Conservation (phyloP, 176 grass and related monocot species). For the Ensete glaucum region DNA sequence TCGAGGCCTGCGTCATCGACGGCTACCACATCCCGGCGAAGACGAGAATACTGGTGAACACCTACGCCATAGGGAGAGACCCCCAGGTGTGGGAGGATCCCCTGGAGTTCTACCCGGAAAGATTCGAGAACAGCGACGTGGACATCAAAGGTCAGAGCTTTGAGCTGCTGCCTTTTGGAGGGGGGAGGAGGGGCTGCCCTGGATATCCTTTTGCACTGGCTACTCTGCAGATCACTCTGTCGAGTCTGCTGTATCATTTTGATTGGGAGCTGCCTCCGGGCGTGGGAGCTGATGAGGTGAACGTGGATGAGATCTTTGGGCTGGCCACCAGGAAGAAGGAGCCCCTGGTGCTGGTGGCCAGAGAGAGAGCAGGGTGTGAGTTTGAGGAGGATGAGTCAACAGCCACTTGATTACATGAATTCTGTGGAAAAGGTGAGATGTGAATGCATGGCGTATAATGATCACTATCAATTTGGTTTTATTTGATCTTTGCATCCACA, state of each 20-base stretch:
- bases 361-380: neutral
- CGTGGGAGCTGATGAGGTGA: slow-evolving; percentile 3
- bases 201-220: slow-evolving; percentile 6
- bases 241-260: slow-evolving; percentile 35
- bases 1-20: slow-evolving; percentile 20
- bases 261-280: slow-evolving; percentile 31
- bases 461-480: too few relatives aligned
- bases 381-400: neutral
- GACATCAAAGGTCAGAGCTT: slow-evolving; percentile 21
- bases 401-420: too few relatives aligned
- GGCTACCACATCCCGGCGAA: slow-evolving; percentile 21
- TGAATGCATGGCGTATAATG: too few relatives aligned
- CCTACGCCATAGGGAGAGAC: slow-evolving; percentile 21
- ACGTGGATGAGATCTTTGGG: slow-evolving; percentile 29
- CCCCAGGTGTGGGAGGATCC: slow-evolving; percentile 23
- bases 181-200: slow-evolving; percentile 31
- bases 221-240: slow-evolving; percentile 33
- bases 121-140: slow-evolving; percentile 9
- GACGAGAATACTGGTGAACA: slow-evolving; percentile 27
- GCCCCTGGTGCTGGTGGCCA: neutral
- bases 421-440: too few relatives aligned
- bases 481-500: too few relatives aligned
- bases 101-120: slow-evolving; percentile 20
- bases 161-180: slow-evolving; percentile 22
- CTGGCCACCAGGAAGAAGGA: slow-evolving; percentile 3